Conservation (phyloP, 169 alveolate species). For the Eimeria necatrix region DNA sequence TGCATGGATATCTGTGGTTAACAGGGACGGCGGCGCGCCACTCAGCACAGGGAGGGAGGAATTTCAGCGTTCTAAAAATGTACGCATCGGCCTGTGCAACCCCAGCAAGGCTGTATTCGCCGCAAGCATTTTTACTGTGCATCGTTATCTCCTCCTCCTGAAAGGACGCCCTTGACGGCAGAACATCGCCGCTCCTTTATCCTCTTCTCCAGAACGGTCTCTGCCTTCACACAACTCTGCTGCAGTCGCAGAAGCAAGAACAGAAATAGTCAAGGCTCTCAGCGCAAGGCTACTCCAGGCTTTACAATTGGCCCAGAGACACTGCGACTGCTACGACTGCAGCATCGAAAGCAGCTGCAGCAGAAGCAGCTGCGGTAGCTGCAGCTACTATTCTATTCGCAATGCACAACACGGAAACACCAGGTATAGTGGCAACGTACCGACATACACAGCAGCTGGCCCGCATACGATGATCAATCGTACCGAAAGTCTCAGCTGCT, state of each 20-base stretch:
- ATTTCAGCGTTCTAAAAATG: too few species aligned
- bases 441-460: background rate
- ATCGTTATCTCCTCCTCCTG: too few species aligned
- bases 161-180: too few species aligned
- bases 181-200: too few species aligned
- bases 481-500: background rate
- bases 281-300: background rate
- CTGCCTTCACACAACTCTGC: background rate
- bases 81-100: too few species aligned
- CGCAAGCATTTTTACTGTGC: too few species aligned
- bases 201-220: too few species aligned
- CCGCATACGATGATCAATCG: background rate
- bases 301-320: background rate
- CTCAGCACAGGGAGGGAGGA: too few species aligned
- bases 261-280: background rate
- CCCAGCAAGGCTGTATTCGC: too few species aligned
- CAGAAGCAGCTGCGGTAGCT: background rate
- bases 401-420: slow-evolving; percentile 16
- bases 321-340: background rate
- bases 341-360: background rate
- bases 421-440: background rate
- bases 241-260: background rate
- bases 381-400: background rate
- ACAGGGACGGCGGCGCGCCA: too few species aligned
- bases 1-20: too few species aligned